phyloP scores from a whole-genome alignment of 2,329 filamentous ascomycete genomes.

The Penicillium nordicum region DNA sequence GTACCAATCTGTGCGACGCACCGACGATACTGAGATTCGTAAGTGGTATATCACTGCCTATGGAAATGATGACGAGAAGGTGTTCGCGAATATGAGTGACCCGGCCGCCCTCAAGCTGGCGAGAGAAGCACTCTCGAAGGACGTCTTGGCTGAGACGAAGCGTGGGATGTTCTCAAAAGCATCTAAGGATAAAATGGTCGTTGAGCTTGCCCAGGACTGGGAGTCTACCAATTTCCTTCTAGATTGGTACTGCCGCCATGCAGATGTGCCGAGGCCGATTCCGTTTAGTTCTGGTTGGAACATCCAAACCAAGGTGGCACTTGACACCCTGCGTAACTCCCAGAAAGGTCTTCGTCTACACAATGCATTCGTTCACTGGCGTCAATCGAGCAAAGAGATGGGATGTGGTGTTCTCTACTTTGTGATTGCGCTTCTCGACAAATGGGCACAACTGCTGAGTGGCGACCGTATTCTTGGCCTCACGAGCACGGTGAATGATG shows the following conservation, averaged over 20 bases:
- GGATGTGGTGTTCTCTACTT: conserved; percentile 56
- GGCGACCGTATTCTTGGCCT: conserved; percentile 45
- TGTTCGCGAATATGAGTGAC: conserved; percentile 47
- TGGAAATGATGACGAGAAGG: conserved; percentile 35
- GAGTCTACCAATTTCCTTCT: conserved; percentile 54
- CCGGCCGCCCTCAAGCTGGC: conserved; percentile 49
- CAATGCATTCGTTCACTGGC: conserved; percentile 57
- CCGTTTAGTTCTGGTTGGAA: conserved; percentile 58
- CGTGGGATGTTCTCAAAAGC: conserved; percentile 44
- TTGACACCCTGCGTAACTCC: conserved; percentile 52
- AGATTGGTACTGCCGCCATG: conserved; percentile 52
- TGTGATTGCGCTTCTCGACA: conserved; percentile 54
- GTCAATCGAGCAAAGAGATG: conserved; percentile 54
- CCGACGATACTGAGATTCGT: conserved; percentile 40
- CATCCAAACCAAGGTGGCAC: conserved; percentile 54
- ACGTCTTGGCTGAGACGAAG: conserved; percentile 45
- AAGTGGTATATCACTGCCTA: conserved; percentile 39
- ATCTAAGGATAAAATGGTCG: conserved; percentile 47
- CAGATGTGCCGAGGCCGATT: conserved; percentile 49
- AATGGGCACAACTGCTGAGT: conserved; percentile 51
- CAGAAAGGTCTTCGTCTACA: conserved; percentile 56
- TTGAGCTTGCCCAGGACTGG: conserved; percentile 51
- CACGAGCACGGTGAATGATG: conserved; percentile 31
- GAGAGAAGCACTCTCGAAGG: conserved; percentile 45
- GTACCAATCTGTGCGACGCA: conserved; percentile 42